Evolutionary conservation across 805 yeast genomes (phyloP).

Genomic region (Pichia eremophila): DNA sequence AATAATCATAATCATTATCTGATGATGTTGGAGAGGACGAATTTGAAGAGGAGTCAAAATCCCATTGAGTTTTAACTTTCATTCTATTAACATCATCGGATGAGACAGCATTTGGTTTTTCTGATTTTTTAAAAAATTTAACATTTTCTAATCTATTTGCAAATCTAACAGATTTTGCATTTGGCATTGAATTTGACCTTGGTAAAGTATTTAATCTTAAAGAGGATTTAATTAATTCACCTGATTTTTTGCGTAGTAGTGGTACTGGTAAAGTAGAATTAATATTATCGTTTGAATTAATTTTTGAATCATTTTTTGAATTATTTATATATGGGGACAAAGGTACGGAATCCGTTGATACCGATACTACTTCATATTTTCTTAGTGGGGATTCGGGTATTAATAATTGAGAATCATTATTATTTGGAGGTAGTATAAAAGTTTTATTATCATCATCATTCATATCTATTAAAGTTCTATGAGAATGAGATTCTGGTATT

Average conservation of each 20-base stretch:
- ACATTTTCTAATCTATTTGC: conserved; percentile 52
- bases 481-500: conserved; percentile 2
- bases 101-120: conserved; percentile 57
- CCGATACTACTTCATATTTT: conserved; percentile 1
- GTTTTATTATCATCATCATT: conserved; percentile 22
- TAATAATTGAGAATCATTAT: not conserved
- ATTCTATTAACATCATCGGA: conserved; percentile 18
- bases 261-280: not conserved
- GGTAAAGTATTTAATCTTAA: conserved; percentile 36
- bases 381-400: conserved; percentile 2
- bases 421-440: conserved; percentile 10
- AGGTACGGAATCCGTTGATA: not conserved
- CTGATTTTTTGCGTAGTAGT: conserved; percentile 43
- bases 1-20: conserved; percentile 14
- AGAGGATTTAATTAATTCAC: conserved; percentile 39
- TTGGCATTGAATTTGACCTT: conserved; percentile 42
- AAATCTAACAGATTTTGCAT: conserved; percentile 51
- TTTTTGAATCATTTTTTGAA: not conserved
- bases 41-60: conserved; percentile 14
- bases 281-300: not conserved
- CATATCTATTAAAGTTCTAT: conserved; percentile 6
- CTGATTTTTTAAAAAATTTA: conserved; percentile 53
- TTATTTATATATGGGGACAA: too few relatives aligned
- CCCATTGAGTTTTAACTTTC: conserved; percentile 19
- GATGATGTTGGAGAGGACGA: not conserved